Evolutionary conservation across 176 grass and related monocot genomes (phyloP), one percentile per base, ranked within the genome.

Genomic region (Puya raimondii): DNA sequence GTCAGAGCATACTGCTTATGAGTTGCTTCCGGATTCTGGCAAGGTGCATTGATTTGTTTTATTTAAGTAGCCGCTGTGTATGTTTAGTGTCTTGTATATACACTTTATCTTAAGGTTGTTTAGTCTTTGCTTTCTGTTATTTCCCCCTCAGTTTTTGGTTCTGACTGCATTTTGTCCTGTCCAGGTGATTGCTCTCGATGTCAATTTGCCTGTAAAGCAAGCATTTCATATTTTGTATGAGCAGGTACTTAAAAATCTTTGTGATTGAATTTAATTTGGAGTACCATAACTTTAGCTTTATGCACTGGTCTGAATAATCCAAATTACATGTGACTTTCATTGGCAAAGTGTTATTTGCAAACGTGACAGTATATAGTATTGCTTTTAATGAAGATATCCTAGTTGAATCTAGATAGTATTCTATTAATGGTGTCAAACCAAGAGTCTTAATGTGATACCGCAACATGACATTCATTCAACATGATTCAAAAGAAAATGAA

Each of bases 181-280:
- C 64, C 85, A 99, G 94, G 94, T 93, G 18, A 88, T 99, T 99
- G 94, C 82, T 51, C 64, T 99, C 48, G 89, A 99, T 82, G 74
- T 93, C 76, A 99, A 99, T 74, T 84, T 99, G 74, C 94, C 94
- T 0, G 89, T 99, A 72, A 99, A 99, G 53, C 94, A 93, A 80
- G 88, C 94, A 59, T 99, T 99, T 83, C 94, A 99, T 79, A 93
- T 99, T 65, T 85, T 99, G 11, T 84, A 99, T 78, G 94, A 99
- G 78, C 94, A 99, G 89, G 94, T 97, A 85, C 69, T 80, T 48
- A 61, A 59, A 57, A 61, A 2, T 61, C 56, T 22, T 16, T 61
- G 56, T 18, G 56, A 20, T 20, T 61, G 21, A 61, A 17, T 10
- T 18, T 61, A 20, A 22, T 61, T 18, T 16, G 17, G 4, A 61